Base-by-base conservation (phyloP, 192 early-diverging fungal species). In the Spizellomyces sp. region DNA sequence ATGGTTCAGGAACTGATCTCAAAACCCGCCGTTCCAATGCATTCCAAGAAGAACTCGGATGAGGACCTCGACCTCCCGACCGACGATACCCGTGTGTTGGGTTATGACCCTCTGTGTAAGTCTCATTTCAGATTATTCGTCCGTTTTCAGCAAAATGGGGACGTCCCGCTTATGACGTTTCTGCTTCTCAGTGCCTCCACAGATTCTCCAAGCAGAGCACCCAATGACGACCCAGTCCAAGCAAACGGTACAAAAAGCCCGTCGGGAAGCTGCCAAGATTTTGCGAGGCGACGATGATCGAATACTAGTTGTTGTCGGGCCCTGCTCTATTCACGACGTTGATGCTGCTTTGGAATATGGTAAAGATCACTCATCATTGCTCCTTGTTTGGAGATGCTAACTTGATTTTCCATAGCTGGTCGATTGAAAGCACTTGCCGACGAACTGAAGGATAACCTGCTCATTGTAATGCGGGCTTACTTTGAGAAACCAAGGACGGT, bases 401-500 rank as follows among this genome's bases (percentile, higher is more conserved):
- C 27, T 36, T 36, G 27, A 3, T 0, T 36, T 36, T 64, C 5
- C 45, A 22, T 21, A 64, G 89, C 48, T 10, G 10, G 27, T 8
- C 58, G 57, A 55, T 57, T 87, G 56, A 83, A 74, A 69, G 70
- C 6, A 36, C 46, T 75, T 14, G 70, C 62, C 8, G 77, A 81
- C 12, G 57, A 75, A 41, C 21, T 75, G 46, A 21, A 76, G 27
- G 71, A 77, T 48, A 56, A 93, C 17, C 73, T 98, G 52, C 68
- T 92, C 42, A 92, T 98, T 70, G 78, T 98, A 57, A 98, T 98
- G 96, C 90, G 96, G 42, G 88, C 90, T 62, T 98, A 98, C 88
- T 96, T 98, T 91, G 96, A 98, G 75, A 98, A 98, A 81, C 96
- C 96, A 42, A 83, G 96, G 62, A 96, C 95, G 7, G 64, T 66